Conservation (phyloP, 1,139 yeast genomes). For the Candida frijolesensis region DNA sequence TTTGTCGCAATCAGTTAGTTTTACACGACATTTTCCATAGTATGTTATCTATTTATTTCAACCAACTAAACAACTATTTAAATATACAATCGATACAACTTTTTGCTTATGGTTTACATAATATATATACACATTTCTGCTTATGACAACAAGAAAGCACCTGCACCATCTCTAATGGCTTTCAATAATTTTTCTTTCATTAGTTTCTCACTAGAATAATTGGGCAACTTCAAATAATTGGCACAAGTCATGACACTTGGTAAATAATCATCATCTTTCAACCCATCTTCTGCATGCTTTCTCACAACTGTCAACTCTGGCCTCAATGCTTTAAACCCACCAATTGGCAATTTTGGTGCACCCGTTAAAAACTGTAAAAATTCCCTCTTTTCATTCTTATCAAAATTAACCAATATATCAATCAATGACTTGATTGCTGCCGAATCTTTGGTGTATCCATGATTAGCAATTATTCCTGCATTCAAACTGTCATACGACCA, state of each 20-base stretch:
- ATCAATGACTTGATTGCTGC: slow-evolving; percentile 61
- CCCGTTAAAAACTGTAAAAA: slow-evolving; percentile 92
- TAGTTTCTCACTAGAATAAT: slow-evolving; percentile 62
- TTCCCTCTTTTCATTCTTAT: slow-evolving; percentile 56
- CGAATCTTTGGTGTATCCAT: slow-evolving; percentile 82
- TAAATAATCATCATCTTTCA: slow-evolving; percentile 75
- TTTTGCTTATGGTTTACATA: neutral
- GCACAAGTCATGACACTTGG: slow-evolving; percentile 97
- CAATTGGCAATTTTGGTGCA: slow-evolving; percentile 89
- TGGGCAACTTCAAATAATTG: slow-evolving; percentile 82
- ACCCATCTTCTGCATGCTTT: slow-evolving; percentile 69
- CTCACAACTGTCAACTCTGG: slow-evolving; percentile 90
- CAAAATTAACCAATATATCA: slow-evolving; percentile 58
- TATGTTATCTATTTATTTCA: neutral
- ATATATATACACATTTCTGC: neutral
- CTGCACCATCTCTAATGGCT: slow-evolving; percentile 78
- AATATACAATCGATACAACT: neutral
- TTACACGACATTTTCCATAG: neutral
- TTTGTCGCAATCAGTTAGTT: neutral
- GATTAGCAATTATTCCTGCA: slow-evolving; percentile 77
- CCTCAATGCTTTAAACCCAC: slow-evolving; percentile 82
- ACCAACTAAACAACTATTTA: neutral
- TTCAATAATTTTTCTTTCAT: slow-evolving; percentile 68
- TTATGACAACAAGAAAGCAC: slow-evolving; percentile 70
- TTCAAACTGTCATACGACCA: slow-evolving; percentile 73